Evolutionary conservation across 2,329 filamentous ascomycete genomes (phyloP), one percentile per base, ranked within the genome.

Genomic region (Coleophoma cylindrospora): DNA sequence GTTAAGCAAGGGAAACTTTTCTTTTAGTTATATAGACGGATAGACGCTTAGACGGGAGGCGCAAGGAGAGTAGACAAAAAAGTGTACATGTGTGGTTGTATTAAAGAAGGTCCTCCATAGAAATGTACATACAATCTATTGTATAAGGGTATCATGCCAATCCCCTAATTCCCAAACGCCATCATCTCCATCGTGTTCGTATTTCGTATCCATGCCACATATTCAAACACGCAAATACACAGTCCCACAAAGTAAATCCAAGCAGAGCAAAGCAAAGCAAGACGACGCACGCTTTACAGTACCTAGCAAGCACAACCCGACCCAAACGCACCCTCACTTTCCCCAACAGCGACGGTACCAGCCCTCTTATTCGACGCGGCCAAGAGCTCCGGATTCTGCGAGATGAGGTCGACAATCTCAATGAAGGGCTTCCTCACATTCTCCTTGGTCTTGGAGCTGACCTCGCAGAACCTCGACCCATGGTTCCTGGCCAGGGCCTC

Each of bases 381-480:
- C 54, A 78, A 57, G 22, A 79, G 61, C 37, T 71, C 66, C 1
- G 72, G 72, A 38, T 66, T 71, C 50, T 68, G 68, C 22, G 79
- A 70, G 53, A 80, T 74, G 52, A 64, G 65, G 55, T 76, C 72
- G 27, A 80, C 74, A 43, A 77, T 68, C 47, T 77, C 75, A 43
- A 77, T 64, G 60, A 81, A 81, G 15, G 75, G 73, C 59, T 65
- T 67, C 52, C 71, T 66, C 19, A 79, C 71, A 58, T 77, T 74
- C 59, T 78, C 73, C 45, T 74, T 67, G 21, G 76, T 77, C 66
- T 77, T 77, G 41, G 74, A 69, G 60, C 76, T 80, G 40, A 73
- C 74, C 64, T 81, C 77, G 55, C 75, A 77, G 62, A 79, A 80
- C 7, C 66, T 64, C 3, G 70, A 71, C 12, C 70, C 71, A 49